These are phyloP conservation scores for Sclerotinia trifoliorum DNA, from an alignment of 2,329 filamentous ascomycete genomes.

Conservation along the genomic window DNA sequence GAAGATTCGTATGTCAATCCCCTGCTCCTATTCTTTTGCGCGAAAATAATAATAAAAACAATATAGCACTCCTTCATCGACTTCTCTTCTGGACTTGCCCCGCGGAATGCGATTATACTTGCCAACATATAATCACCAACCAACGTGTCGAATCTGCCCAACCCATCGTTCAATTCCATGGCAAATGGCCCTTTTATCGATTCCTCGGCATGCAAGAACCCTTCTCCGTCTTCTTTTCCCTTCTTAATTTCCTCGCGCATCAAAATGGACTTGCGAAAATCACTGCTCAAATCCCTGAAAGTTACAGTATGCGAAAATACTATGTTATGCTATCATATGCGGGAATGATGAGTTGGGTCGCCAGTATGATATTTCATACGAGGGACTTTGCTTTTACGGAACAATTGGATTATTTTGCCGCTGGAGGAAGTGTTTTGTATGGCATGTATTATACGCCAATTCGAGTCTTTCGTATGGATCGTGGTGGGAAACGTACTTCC, in stretches of 20 bases:
- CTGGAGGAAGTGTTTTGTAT: slow-evolving; percentile 86
- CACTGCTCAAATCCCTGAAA: slow-evolving; percentile 64
- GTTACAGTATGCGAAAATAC: slow-evolving; percentile 75
- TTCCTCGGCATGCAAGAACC: slow-evolving; percentile 93
- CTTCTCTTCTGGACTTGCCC: slow-evolving; percentile 90
- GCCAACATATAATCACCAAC: slow-evolving; percentile 87
- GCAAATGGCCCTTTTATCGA: slow-evolving; percentile 96
- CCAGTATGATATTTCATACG: slow-evolving; percentile 89
- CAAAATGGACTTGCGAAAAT: slow-evolving; percentile 71
- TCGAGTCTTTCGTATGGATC: slow-evolving; percentile 79
- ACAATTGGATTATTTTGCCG: slow-evolving; percentile 94
- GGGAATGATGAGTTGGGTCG: slow-evolving; percentile 80
- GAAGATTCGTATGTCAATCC: slow-evolving; percentile 35
- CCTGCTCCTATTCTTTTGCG: slow-evolving; percentile 15
- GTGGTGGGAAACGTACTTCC: slow-evolving; percentile 42
- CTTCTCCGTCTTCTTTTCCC: slow-evolving; percentile 86
- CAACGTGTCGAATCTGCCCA: slow-evolving; percentile 64
- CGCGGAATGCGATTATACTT: slow-evolving; percentile 95
- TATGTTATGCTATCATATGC: slow-evolving; percentile 79
- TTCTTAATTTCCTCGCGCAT: slow-evolving; percentile 89
- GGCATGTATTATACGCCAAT: slow-evolving; percentile 84
- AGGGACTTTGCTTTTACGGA: slow-evolving; percentile 84
- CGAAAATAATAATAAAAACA: slow-evolving; percentile 27
- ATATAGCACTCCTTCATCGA: slow-evolving; percentile 73
- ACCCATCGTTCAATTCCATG: slow-evolving; percentile 87